Percentiles rank a stretch among this genome's conserved stretches.
Conservation (phyloP, 768 basidiomycete species). For the Suillus americanus region DNA sequence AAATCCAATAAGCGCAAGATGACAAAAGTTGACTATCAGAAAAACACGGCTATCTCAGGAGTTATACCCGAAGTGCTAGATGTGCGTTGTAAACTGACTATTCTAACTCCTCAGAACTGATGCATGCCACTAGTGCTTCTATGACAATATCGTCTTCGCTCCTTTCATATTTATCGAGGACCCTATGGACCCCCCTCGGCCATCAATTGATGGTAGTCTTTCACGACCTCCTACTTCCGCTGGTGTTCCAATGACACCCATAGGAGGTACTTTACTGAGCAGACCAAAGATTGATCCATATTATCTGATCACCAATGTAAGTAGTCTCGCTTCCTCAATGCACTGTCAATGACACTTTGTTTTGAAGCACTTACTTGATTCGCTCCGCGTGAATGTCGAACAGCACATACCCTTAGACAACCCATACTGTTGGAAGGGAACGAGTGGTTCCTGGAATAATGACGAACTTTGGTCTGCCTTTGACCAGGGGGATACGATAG, state of each 20-base stretch:
- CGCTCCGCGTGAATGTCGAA: conserved; percentile 68
- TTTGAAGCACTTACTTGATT: conserved; percentile 60
- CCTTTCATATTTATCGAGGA: conserved; percentile 98
- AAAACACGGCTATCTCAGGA: conserved; percentile 88
- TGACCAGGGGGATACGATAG: conserved; percentile 55
- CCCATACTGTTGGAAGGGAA: conserved; percentile 70
- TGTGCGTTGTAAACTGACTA: conserved; percentile 43
- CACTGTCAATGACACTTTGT: conserved; percentile 9
- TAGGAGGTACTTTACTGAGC: conserved; percentile 43
- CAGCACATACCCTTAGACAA: conserved; percentile 54
- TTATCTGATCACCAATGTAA: conserved; percentile 80
- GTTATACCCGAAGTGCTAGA: conserved; percentile 82
- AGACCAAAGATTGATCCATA: conserved; percentile 87
- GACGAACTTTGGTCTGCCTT: conserved; percentile 65
- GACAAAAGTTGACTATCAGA: conserved; percentile 92
- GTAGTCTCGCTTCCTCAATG: conserved; percentile 17
- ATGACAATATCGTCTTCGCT: conserved; percentile 94
- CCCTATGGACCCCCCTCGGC: conserved; percentile 61
- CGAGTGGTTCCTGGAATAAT: conserved; percentile 64
- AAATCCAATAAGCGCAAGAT: conserved; percentile 97
- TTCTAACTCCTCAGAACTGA: not conserved
- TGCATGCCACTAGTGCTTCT: conserved; percentile 67
- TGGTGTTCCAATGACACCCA: conserved; percentile 27
- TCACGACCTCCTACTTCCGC: conserved; percentile 40
- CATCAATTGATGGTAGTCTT: conserved; percentile 40